These are phyloP conservation scores for Curvularia spicifera DNA, from an alignment of 2,329 filamentous ascomycete genomes.

Conservation along the genomic window DNA sequence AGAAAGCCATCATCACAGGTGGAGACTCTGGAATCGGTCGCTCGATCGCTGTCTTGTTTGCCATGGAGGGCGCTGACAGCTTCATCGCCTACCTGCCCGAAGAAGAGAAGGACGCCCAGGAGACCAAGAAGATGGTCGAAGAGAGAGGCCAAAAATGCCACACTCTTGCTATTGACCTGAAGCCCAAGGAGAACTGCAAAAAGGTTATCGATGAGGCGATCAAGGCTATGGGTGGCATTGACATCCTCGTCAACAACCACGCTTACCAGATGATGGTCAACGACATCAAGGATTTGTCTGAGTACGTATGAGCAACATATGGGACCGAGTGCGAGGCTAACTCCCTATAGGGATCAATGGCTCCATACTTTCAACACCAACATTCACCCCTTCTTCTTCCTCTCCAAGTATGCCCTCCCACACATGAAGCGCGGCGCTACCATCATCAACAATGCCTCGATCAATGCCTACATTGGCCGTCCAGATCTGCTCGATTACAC, in stretches of 20 bases:
- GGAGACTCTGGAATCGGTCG: slow-evolving; percentile 82
- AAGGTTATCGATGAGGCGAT: slow-evolving; percentile 71
- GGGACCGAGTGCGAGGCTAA: slow-evolving; percentile 17
- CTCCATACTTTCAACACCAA: slow-evolving; percentile 80
- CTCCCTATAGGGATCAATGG: slow-evolving; percentile 71
- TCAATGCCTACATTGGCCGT: slow-evolving; percentile 82
- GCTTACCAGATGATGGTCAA: slow-evolving; percentile 76
- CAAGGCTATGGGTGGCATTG: slow-evolving; percentile 69
- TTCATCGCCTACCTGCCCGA: slow-evolving; percentile 76
- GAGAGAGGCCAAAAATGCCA: slow-evolving; percentile 70
- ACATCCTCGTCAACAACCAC: slow-evolving; percentile 76
- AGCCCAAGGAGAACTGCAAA: slow-evolving; percentile 70
- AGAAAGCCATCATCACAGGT: slow-evolving; percentile 79
- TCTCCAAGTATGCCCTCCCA: slow-evolving; percentile 76
- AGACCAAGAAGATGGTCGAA: slow-evolving; percentile 75
- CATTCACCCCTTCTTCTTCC: slow-evolving; percentile 81
- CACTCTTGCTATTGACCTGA: slow-evolving; percentile 69
- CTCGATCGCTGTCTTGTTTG: slow-evolving; percentile 76
- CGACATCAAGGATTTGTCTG: slow-evolving; percentile 72
- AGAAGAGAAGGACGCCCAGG: slow-evolving; percentile 76
- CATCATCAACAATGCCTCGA: slow-evolving; percentile 86
- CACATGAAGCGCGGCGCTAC: slow-evolving; percentile 76
- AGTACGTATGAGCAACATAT: slow-evolving; percentile 57
- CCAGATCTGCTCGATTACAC: slow-evolving; percentile 84
- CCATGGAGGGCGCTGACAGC: slow-evolving; percentile 78